Conservation (phyloP, 306 rosid species). For the Abrus precatorius region DNA sequence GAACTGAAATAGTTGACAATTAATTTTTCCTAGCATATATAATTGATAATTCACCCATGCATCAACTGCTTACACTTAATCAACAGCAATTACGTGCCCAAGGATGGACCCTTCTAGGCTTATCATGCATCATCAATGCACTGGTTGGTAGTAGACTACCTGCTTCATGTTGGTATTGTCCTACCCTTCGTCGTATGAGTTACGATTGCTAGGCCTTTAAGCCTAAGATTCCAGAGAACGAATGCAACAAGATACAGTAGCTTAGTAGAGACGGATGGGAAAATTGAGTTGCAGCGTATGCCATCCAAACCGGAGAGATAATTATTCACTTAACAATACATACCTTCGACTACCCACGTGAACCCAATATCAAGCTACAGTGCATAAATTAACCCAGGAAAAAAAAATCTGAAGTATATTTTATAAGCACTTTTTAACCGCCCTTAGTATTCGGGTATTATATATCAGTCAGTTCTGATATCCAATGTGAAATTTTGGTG, state of each 20-base stretch:
- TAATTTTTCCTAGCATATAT: not conserved
- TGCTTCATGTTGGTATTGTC: conserved; percentile 20
- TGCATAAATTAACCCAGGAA: not conserved
- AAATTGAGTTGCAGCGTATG: conserved; percentile 13
- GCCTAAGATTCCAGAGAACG: conserved; percentile 51
- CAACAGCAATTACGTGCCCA: not conserved
- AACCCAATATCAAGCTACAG: conserved; percentile 35
- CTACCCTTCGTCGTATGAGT: conserved; percentile 38
- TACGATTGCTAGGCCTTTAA: conserved; percentile 61
- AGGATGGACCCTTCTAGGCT: conserved; percentile 16
- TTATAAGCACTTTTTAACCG: conserved; percentile 2
- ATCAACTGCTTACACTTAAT: conserved; percentile 3
- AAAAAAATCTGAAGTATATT: not conserved
- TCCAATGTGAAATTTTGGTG: not conserved
- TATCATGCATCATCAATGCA: conserved; percentile 28
- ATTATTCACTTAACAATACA: conserved; percentile 37
- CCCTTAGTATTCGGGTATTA: not conserved
- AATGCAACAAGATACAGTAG: conserved; percentile 41
- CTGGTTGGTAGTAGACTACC: conserved; percentile 26
- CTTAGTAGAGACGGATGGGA: conserved; percentile 42
- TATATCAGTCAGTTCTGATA: conserved; percentile 6
- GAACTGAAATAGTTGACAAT: not conserved
- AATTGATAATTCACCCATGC: conserved; percentile 13
- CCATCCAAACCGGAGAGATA: conserved; percentile 21
- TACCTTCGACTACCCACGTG: conserved; percentile 47